phyloP scores from a whole-genome alignment of 208 protist genomes.

The Leishmania tropica region DNA sequence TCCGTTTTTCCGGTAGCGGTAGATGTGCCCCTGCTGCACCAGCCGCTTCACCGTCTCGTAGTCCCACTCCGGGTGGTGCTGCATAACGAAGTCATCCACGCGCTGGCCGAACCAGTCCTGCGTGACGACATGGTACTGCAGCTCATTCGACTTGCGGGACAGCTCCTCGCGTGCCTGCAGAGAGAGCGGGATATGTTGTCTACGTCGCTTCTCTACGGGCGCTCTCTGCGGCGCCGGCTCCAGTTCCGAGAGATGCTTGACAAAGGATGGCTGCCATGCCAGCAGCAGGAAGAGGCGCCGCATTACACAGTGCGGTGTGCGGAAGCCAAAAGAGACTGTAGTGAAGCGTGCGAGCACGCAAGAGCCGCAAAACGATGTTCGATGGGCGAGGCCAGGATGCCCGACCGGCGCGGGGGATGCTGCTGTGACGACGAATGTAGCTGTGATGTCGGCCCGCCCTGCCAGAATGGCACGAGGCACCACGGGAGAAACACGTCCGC shows the following conservation, averaged over 20 bases:
- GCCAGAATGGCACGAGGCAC: not conserved
- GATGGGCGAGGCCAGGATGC: not conserved
- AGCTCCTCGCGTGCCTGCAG: slow-evolving; percentile 72
- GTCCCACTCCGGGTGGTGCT: slow-evolving; percentile 88
- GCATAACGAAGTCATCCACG: slow-evolving; percentile 81
- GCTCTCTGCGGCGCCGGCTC: slow-evolving; percentile 21
- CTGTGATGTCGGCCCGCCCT: not conserved
- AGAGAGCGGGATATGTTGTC: slow-evolving; percentile 69
- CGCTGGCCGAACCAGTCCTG: slow-evolving; percentile 89
- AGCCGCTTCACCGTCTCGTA: slow-evolving; percentile 81
- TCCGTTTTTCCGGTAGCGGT: slow-evolving; percentile 86
- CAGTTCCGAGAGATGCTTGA: slow-evolving; percentile 45
- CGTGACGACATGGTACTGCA: slow-evolving; percentile 88
- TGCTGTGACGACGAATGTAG: not conserved
- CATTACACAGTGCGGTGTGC: not conserved
- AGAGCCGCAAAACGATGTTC: not conserved
- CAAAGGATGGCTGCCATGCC: slow-evolving; percentile 45
- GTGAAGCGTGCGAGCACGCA: not conserved
- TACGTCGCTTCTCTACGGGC: slow-evolving; percentile 47
- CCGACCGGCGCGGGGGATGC: not conserved
- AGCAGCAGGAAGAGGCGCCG: slow-evolving; percentile 21
- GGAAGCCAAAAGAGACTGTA: not conserved
- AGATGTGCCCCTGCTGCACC: slow-evolving; percentile 89
- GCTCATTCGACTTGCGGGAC: slow-evolving; percentile 47
- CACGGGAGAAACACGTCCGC: not conserved